Base-by-base conservation (phyloP, 2,329 filamentous ascomycete species). In the Fusarium tupiense region DNA sequence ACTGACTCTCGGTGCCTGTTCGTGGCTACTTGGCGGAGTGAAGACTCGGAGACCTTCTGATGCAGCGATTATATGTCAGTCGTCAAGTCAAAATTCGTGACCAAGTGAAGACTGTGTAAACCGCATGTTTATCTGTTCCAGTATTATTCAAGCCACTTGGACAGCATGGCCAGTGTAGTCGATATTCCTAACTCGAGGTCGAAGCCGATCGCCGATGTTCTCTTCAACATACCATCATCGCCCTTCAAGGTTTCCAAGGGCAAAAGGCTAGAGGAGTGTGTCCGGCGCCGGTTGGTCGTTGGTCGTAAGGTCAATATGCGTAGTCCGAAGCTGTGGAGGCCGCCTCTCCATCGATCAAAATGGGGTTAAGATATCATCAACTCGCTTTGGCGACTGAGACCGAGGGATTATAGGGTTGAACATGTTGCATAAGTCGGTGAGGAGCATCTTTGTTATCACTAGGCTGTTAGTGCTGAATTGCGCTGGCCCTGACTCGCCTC, bases 181-280 rank as follows among this genome's bases (percentile, higher is more conserved):
- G 31, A 33, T 33, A n/a, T n/a, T n/a, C n/a, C n/a, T n/a, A n/a
- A n/a, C n/a, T n/a, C 26, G 26, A 26, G 6, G 26, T 26, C 26
- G 26, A 19, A 2, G 11, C 8, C 20, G 11, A n/a, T 50, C 2
- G 8, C 8, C 2, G 22, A 7, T 11, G 5, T 13, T 6, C 22
- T 11, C 22, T 33, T 33, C 29, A n/a, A 9, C 16, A 0, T 7
- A 14, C 16, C 47, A 12, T 13, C 11, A 6, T 11, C 8, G 4
- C 9, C 2, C 20, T 14, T 17, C 17, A 7, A 8, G 29, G 14
- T 9, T 24, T n/a, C 14, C 10, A 31, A 4, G 0, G 22, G 7
- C 11, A 50, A 31, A 31, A 1, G 26, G 7, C 8, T n/a, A 9
- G 29, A 50, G 16, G 7, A 29, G 19, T 3, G 8, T 47, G 19